Evolutionary conservation across 1,139 yeast genomes (phyloP).

Genomic region (Arxiozyma slooffiae): DNA sequence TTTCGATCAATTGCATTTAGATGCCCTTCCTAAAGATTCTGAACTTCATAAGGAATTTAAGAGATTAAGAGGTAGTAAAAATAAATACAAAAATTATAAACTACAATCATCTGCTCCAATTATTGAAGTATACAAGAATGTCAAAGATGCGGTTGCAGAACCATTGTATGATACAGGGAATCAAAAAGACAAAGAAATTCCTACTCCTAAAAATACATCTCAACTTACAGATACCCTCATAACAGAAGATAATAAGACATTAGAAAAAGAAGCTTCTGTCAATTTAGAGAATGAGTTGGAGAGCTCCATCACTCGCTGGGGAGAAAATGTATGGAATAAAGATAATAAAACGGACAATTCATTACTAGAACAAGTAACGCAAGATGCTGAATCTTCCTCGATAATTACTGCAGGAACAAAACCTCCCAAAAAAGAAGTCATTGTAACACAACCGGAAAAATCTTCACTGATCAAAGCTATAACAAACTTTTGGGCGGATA

Average conservation of each 20-base stretch:
- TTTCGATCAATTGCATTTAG: slow-evolving; percentile 71
- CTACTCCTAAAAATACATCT: background rate
- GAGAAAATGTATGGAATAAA: slow-evolving; percentile 16
- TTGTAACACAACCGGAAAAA: slow-evolving; percentile 45
- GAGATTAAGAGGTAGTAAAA: slow-evolving; percentile 49
- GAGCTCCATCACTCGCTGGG: slow-evolving; percentile 27
- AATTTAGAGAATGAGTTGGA: slow-evolving; percentile 25
- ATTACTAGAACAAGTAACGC: background rate
- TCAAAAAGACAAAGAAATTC: background rate
- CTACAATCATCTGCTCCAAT: slow-evolving; percentile 74
- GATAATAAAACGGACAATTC: background rate
- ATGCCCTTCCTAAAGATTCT: slow-evolving; percentile 74
- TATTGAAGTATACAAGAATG: slow-evolving; percentile 84
- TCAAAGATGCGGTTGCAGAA: slow-evolving; percentile 72
- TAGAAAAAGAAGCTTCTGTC: slow-evolving; percentile 2
- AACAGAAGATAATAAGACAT: background rate
- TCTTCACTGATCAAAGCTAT: slow-evolving; percentile 73
- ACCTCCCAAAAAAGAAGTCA: slow-evolving; percentile 20
- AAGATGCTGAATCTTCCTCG: slow-evolving; percentile 11
- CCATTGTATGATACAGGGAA: slow-evolving; percentile 27
- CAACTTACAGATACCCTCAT: background rate
- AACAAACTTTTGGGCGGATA: slow-evolving; percentile 93
- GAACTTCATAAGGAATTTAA: slow-evolving; percentile 80
- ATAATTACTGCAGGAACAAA: slow-evolving; percentile 17
- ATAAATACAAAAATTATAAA: slow-evolving; percentile 64